Evolutionary conservation across 148 eudicot species (phyloP).

Genomic region (Amaranthus palmeri): DNA sequence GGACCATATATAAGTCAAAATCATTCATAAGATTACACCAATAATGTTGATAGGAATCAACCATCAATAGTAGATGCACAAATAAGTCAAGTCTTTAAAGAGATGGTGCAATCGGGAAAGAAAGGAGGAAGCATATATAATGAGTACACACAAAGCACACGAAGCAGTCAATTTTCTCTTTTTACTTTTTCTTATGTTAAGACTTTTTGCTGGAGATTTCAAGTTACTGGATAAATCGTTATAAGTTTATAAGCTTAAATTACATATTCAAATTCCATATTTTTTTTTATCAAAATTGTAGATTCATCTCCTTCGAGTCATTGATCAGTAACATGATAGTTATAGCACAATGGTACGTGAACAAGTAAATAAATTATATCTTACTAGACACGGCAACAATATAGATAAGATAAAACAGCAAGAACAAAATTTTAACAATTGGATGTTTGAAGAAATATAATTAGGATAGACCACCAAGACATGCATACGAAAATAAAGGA

Average conservation of each 20-base stretch:
- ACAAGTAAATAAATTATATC: not conserved
- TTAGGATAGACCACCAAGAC: not conserved
- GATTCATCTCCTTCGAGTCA: not conserved
- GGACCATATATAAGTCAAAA: not conserved
- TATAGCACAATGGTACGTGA: not conserved
- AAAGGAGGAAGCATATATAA: not conserved
- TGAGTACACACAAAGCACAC: not conserved
- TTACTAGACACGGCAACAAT: too few species aligned
- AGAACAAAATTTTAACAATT: not conserved
- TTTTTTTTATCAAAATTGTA: not conserved
- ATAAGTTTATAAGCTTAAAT: not conserved
- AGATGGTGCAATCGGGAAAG: not conserved
- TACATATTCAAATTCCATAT: not conserved
- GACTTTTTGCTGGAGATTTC: not conserved
- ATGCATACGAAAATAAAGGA: not conserved
- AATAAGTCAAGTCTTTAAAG: not conserved
- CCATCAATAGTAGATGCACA: not conserved
- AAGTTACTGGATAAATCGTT: not conserved
- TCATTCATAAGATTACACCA: not conserved
- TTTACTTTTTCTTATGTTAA: not conserved
- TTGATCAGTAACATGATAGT: not conserved
- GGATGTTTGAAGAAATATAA: not conserved
- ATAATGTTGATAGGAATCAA: not conserved
- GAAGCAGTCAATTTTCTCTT: not conserved
- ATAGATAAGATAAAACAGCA: too few species aligned